Evolutionary conservation across 2,329 filamentous ascomycete species (phyloP), one percentile per base, ranked within the genome.

Genomic region (Diaporthe citri): DNA sequence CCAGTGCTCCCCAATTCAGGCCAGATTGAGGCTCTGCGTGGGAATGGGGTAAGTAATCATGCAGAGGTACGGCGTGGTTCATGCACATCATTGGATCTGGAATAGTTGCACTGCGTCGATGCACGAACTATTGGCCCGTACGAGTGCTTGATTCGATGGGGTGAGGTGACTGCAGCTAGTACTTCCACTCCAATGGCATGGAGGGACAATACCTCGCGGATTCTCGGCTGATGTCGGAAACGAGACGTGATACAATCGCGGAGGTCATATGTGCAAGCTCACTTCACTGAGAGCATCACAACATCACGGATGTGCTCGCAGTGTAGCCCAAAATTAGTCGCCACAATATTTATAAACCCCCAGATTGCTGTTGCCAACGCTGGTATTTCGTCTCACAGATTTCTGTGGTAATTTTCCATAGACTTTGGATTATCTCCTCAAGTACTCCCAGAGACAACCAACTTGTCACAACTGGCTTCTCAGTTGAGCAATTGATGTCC

Each of bases 21-120:
- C 39, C 46, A 25, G 22, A 28, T 36, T 46, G 41, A 60, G 69
- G 55, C 55, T 60, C 69, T 59, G 55, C 55, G 55, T 17, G 43
- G 43, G 55, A 5, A 60, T 13, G 25, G n/a, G 55, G 36, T n/a
- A 28, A 48, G 9, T 13, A 46, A 71, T 46, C 7, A 13, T 28
- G 55, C 41, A 60, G 25, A 60, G 46, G 28, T 22, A 25, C 34
- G 41, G 36, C 41, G 31, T 71, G 41, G 28, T 22, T 39, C 55
- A 60, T 46, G n/a, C 20, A 51, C 12, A n/a, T 48, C 13, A 60
- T 51, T 71, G 41, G 55, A 60, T 39, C 22, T 39, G 55, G 55
- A 59, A n/a, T 71, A 71, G 69, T 71, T 60, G 34, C 69, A 71
- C 55, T 71, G 55, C 69, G 39, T 59, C 28, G 55, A 60, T 60